Evolutionary conservation across 2,329 filamentous ascomycete genomes (phyloP).

Genomic region (Trichocomaceae sp.): DNA sequence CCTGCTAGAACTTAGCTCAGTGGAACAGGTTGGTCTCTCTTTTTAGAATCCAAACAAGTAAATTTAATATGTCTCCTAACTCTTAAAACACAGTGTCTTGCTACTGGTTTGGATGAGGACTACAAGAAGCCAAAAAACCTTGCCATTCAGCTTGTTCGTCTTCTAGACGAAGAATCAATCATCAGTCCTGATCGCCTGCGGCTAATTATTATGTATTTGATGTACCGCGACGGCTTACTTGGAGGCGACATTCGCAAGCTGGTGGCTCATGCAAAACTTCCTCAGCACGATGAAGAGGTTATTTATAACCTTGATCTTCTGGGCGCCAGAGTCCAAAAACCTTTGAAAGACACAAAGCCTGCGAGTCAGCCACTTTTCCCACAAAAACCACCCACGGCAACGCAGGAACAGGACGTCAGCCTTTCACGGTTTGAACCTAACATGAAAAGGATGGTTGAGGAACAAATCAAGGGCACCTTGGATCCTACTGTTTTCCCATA

Average conservation of each 20-base stretch:
- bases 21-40: conserved; percentile 60
- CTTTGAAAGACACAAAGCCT: conserved; percentile 70
- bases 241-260: conserved; percentile 77
- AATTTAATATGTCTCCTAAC: conserved; percentile 9
- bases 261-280: conserved; percentile 73
- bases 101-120: conserved; percentile 89
- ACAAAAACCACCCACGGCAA: conserved; percentile 50
- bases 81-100: conserved; percentile 53
- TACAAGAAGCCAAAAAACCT: conserved; percentile 85
- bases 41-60: conserved; percentile 3
- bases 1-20: conserved; percentile 74
- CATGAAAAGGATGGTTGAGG: conserved; percentile 76
- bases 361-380: conserved; percentile 64
- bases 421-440: conserved; percentile 82
- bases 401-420: conserved; percentile 66
- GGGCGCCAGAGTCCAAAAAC: conserved; percentile 64
- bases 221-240: conserved; percentile 81
- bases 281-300: conserved; percentile 63
- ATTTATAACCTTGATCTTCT: conserved; percentile 72
- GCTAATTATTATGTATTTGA: conserved; percentile 74
- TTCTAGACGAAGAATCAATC: conserved; percentile 80
- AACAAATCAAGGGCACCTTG: conserved; percentile 59
- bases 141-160: conserved; percentile 72
- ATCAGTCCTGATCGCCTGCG: conserved; percentile 68
- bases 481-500: conserved; percentile 65